Evolutionary conservation across 2,329 filamentous ascomycete species (phyloP).

Genomic region (Pleoardoris graminearum): DNA sequence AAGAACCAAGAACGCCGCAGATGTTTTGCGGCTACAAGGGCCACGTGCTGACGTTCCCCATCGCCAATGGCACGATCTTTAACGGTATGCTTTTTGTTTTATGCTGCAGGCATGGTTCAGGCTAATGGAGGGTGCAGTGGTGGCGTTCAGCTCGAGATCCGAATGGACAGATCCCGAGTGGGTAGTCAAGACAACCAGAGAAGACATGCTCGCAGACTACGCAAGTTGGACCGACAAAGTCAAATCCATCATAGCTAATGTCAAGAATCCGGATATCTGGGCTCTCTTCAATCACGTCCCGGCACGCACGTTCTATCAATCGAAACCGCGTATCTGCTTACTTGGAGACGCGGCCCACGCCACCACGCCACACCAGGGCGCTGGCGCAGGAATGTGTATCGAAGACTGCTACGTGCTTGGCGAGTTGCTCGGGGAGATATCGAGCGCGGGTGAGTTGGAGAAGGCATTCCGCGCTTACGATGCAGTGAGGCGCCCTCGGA

Average conservation of each 20-base stretch:
- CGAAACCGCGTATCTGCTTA: slow-evolving; percentile 46
- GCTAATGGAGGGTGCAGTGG: slow-evolving; percentile 22
- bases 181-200: slow-evolving; percentile 30
- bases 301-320: slow-evolving; percentile 45
- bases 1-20: slow-evolving; percentile 54
- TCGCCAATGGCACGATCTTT: slow-evolving; percentile 59
- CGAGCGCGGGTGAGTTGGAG: slow-evolving; percentile 20
- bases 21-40: slow-evolving; percentile 62
- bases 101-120: background rate
- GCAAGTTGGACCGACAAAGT: slow-evolving; percentile 26
- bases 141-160: slow-evolving; percentile 28
- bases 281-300: slow-evolving; percentile 53
- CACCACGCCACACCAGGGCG: slow-evolving; percentile 56
- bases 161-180: slow-evolving; percentile 29
- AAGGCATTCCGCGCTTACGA: slow-evolving; percentile 47
- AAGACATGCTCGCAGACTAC: slow-evolving; percentile 35
- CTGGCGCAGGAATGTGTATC: slow-evolving; percentile 59
- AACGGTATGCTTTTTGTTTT: slow-evolving; percentile 48
- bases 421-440: slow-evolving; percentile 37
- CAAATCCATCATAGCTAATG: slow-evolving; percentile 23
- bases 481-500: slow-evolving; percentile 42
- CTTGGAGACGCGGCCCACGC: slow-evolving; percentile 63
- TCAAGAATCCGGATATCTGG: slow-evolving; percentile 55
- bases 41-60: slow-evolving; percentile 65
- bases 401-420: slow-evolving; percentile 57